Evolutionary conservation across 768 basidiomycete species (phyloP), one percentile per base, ranked within the genome.

Genomic region (Serendipita sp.): DNA sequence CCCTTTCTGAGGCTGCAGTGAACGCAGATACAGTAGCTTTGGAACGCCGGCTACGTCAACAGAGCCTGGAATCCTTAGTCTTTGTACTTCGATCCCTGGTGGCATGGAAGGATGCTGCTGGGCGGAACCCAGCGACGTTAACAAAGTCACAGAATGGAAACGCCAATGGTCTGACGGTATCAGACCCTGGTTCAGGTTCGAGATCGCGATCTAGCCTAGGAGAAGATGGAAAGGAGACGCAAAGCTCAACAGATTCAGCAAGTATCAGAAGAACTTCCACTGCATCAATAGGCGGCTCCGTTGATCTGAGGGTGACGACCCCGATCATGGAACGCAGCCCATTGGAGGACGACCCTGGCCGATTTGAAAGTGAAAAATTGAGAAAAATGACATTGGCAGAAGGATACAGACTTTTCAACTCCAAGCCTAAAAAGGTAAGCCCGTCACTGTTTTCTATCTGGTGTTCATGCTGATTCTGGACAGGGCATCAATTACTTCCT

Each of bases 391-490:
- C 88, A 0, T 73, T 98, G 33, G 75, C 93, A 44, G 95, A 98
- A 72, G 96, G 96, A 31, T 88, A 98, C 74, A 93, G 88, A 74
- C 92, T 91, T 74, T 99, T 99, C 75, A 97, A 98, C 72, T 92
- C 87, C 78, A 98, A 96, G 75, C 94, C 95, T n/a, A 98, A 97
- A 75, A 82, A 85, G 68, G 93, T 94, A 70, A 3, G 8, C 29
- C 4, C 29, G 27, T 8, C 23, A 23, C 23, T 33, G 18, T 50
- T 3, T 62, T 44, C 33, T 29, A 23, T 40, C 33, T 64, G 16
- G 66, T 27, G 16, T 16, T 10, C 65, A 63, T 64, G 66, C 27
- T 62, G 29, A 45, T 43, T 64, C 48, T 18, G 33, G 4, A 23
- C 64, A 95, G 92, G 96, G 96, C 15, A 79, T 98, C 62, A 79